Evolutionary conservation across 2,329 filamentous ascomycete species (phyloP).

Genomic region (Orbilia quercus): DNA sequence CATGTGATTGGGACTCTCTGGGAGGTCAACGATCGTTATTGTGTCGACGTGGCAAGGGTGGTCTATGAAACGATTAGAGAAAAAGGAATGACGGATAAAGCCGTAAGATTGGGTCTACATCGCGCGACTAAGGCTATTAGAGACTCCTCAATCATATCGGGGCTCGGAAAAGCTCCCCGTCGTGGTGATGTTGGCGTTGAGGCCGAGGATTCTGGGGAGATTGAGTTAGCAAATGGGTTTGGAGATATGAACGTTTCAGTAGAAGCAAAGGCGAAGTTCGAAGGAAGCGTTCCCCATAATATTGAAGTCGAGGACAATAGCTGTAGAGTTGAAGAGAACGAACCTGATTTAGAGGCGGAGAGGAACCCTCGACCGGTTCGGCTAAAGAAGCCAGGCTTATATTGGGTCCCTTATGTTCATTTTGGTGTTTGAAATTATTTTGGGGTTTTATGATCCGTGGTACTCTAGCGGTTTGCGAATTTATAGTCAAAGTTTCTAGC

Average conservation of each 20-base stretch:
- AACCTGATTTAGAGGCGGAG: background rate
- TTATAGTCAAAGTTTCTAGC: no score
- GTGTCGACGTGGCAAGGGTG: conserved; percentile 57
- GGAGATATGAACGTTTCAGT: no score
- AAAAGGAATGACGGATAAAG: conserved; percentile 9
- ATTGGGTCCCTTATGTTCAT: conserved; percentile 8
- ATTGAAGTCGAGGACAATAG: no score
- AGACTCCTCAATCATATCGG: background rate
- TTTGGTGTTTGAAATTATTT: conserved; percentile 13
- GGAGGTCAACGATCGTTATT: conserved; percentile 61
- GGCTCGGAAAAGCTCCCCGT: background rate
- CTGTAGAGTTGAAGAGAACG: background rate
- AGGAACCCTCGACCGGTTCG: background rate
- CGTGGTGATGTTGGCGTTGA: no score
- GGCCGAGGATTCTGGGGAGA: no score
- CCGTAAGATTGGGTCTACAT: conserved; percentile 26
- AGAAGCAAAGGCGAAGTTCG: no score
- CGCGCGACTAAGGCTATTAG: background rate
- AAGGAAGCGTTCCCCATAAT: no score
- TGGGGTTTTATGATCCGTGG: no score
- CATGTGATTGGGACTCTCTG: conserved; percentile 63
- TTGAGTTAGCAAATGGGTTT: no score
- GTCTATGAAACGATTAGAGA: conserved; percentile 33
- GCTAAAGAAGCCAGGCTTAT: background rate
- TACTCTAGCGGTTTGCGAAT: no score